These are phyloP conservation scores for Neoscytalidium dimidiatum DNA, from an alignment of 2,329 filamentous ascomycete genomes.

Conservation along the genomic window DNA sequence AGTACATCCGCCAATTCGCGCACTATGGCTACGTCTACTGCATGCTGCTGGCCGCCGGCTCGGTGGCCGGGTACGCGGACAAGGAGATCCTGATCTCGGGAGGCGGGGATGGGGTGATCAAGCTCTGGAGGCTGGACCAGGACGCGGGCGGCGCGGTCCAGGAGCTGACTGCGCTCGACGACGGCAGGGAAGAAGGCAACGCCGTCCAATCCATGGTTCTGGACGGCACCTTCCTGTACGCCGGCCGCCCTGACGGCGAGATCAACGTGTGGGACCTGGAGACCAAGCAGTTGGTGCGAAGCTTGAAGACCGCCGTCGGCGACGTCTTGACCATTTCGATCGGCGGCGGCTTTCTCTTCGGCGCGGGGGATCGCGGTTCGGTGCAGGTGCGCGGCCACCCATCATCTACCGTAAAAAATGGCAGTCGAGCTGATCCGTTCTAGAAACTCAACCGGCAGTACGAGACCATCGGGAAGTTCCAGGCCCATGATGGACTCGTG, in stretches of 20 bases:
- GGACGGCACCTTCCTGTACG: slow-evolving; percentile 90
- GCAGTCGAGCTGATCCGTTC: neutral
- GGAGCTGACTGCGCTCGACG: slow-evolving; percentile 68
- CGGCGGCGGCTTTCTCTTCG: slow-evolving; percentile 82
- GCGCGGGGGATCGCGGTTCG: slow-evolving; percentile 84
- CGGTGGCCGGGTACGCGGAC: slow-evolving; percentile 57
- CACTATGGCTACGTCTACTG: slow-evolving; percentile 96
- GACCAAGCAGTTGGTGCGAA: slow-evolving; percentile 84
- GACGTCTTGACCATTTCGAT: slow-evolving; percentile 88
- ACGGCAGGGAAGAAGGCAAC: slow-evolving; percentile 59
- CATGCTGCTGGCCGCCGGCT: slow-evolving; percentile 83
- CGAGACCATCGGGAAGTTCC: slow-evolving; percentile 74
- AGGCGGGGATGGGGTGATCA: slow-evolving; percentile 90
- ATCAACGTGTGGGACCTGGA: slow-evolving; percentile 97
- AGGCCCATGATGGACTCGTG: slow-evolving; percentile 84
- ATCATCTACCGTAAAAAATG: slow-evolving; percentile 26
- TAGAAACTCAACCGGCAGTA: slow-evolving; percentile 80
- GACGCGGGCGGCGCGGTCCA: slow-evolving; percentile 63
- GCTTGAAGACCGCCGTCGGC: slow-evolving; percentile 76
- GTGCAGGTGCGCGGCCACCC: slow-evolving; percentile 40
- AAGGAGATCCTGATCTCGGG: slow-evolving; percentile 84
- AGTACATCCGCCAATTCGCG: slow-evolving; percentile 83
- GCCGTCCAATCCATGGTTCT: slow-evolving; percentile 76
- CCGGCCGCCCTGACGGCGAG: slow-evolving; percentile 81
- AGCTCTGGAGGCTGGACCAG: slow-evolving; percentile 80